Base-by-base conservation (phyloP, 2,329 filamentous ascomycete genomes). In the Fusarium equiseti region DNA sequence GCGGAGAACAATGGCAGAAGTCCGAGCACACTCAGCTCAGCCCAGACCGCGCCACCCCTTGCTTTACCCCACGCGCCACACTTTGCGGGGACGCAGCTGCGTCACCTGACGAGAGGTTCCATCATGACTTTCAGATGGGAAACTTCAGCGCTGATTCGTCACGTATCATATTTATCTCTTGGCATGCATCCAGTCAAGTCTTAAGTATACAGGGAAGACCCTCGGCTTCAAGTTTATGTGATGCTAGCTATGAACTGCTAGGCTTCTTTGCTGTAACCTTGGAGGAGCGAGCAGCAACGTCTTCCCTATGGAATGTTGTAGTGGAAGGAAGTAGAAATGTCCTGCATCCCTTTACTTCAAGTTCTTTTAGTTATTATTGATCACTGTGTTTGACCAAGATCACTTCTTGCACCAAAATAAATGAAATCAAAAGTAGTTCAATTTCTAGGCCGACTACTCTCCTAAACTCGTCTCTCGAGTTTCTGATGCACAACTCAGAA, bases 1-100 rank as follows among this genome's bases (percentile, higher is more conserved):
- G 73, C 66, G 68, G 71, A 72, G 73, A 75, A 68, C 64, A 59
- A 68, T 45, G 22, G 38, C 32, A 48, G 42, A 35, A 51, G 68
- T 59, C 62, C 56, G 43, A 70, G 68, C 63, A 53, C 63, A 59
- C 63, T 49, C 42, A 64, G 63, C 58, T 49, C 42, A 64, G 59
- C 68, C 63, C 26, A 57, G 43, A 46, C 52, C 38, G 45, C 50
- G 67, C 67, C 67, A 70, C 65, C 54, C 53, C 55, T 63, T 57
- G 66, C 56, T 53, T 71, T 45, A 46, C 52, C 62, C 67, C 62
- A 42, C 54, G 60, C 67, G 67, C 67, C 67, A 68, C 67, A 67
- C 27, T 49, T 43, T 51, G 50, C 49, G 53, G 56, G 66, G 67
- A 68, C 29, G 43, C 43, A 43, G 35, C 48, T 50, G 63, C 35